Conservation (phyloP, 805 yeast genomes). For the Ogataea methylovora region DNA sequence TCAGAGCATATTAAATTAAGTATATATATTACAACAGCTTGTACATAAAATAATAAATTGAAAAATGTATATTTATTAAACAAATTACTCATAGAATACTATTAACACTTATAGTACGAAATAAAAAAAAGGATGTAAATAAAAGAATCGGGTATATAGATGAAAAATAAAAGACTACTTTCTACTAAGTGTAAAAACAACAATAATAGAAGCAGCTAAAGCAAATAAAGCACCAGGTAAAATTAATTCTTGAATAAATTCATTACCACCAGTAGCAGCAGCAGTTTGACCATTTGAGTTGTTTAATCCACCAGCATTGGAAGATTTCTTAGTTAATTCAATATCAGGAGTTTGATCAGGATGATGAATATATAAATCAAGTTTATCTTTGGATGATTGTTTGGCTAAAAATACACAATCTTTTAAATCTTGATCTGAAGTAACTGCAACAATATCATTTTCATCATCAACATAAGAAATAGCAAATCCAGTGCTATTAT, state of each 20-base stretch:
- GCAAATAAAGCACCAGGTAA: constrained; percentile 58
- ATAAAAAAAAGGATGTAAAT: too few species aligned
- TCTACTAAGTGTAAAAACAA: constrained; percentile 48
- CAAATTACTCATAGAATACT: too few species aligned
- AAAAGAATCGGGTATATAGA: not conserved
- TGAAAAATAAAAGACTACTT: constrained; percentile 15
- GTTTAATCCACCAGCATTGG: constrained; percentile 1
- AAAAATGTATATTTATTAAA: too few species aligned
- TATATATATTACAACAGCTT: too few species aligned
- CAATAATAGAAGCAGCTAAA: constrained; percentile 49
- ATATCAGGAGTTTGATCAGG: constrained; percentile 36
- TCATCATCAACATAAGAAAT: constrained; percentile 80
- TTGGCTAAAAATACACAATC: constrained; percentile 63
- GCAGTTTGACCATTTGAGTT: not conserved
- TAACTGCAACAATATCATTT: constrained; percentile 71
- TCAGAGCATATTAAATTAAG: too few species aligned
- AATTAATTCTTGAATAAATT: constrained; percentile 52
- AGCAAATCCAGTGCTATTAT: constrained; percentile 38
- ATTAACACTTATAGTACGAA: too few species aligned
- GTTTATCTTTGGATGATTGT: constrained; percentile 44
- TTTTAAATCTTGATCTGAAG: constrained; percentile 61
- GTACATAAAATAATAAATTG: too few species aligned
- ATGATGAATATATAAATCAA: constrained; percentile 67
- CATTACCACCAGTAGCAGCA: constrained; percentile 21
- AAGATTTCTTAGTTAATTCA: not conserved